Evolutionary conservation across 1,139 yeast species (phyloP), one percentile per base, ranked within the genome.

Genomic region (Zygoascus sp.): DNA sequence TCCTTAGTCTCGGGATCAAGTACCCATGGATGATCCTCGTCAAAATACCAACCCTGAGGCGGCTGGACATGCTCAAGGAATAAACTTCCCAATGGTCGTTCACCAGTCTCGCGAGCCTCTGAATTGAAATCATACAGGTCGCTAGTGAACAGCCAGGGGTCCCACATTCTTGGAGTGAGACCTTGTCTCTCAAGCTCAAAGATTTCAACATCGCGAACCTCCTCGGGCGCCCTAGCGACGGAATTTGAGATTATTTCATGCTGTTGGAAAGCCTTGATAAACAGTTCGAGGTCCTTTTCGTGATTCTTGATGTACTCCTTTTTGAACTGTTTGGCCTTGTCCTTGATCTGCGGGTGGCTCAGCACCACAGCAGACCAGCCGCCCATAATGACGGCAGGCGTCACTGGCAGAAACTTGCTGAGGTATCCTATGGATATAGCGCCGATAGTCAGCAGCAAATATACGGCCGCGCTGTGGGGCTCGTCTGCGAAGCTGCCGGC

Each of bases 401-500:
- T 74, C 83, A 94, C 79, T 1, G 90, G 89, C 19, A 87, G 74
- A 49, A 72, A 80, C 11, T 78, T 75, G 0, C 95, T 88, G 11
- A 80, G 62, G 6, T 76, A 61, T 35, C 79, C 66, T 1, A 80
- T 67, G 0, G 67, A 59, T 2, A 75, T 52, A 0, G 77, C 67
- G 0, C 72, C 65, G 39, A 69, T 62, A 38, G 79, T 68, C 2
- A 79, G 63, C n/a, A 73, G 61, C 45, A 75, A 60, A 52, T 75
- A 76, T 19, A 78, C 49, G 1, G 73, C 64, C 0, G 95, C 83
- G 0, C 95, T 79, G 21, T 73, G 65, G 46, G 77, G 71, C 58
- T 87, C 95, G 62, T 87, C 83, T 48, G 74, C 74, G 60, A 88
- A 88, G 3, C 84, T 83, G 10, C 87, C 87, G 4, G 83, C 75